Base-by-base conservation (phyloP, 2,329 filamentous ascomycete genomes). In the Aotearoamyces nothofagi region DNA sequence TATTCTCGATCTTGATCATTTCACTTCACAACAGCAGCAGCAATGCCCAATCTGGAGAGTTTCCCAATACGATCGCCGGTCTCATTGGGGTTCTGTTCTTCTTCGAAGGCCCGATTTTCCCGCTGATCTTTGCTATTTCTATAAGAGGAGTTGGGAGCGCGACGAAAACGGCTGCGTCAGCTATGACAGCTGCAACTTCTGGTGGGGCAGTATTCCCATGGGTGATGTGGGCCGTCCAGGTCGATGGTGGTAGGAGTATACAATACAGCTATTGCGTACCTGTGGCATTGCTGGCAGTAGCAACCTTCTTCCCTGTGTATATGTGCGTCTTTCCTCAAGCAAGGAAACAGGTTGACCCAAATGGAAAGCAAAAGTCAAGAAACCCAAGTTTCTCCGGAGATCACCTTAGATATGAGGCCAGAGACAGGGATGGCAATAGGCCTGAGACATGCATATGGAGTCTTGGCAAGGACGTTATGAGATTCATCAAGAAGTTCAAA, bases 51-150 rank as follows among this genome's bases (percentile, higher is more conserved):
- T n/a, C n/a, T n/a, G 2, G 55, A 66, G 32, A 54, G n/a, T 20
- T 20, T n/a, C 19, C 63, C 0, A 61, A 69, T 37, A 39, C 65
- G 1, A 48, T 72, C 14, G 54, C 59, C 14, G 58, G 69, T n/a
- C 74, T 81, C 38, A 56, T 79, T 3, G 60, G 75, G 22, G 42
- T 86, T 15, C 78, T 79, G 38, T 75, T 82, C 39, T 82, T 92
- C 51, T 82, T 80, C 44, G 81, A 87, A 50, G 79, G 76, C 0
- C 81, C 83, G 29, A 69, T 82, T 41, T 92, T 81, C 61, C 83
- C 84, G 0, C 72, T 86, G 2, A 74, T 90, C 34, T 83, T 84
- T 40, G 73, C 79, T 3, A 64, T 90, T 9, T 79, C 78, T 3
- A 73, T 92, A 34, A 69, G 81, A 3, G 82, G 83, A 1, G 68